Base-by-base conservation (phyloP, 129 eudicot genomes). In the Helianthus tuberosus region DNA sequence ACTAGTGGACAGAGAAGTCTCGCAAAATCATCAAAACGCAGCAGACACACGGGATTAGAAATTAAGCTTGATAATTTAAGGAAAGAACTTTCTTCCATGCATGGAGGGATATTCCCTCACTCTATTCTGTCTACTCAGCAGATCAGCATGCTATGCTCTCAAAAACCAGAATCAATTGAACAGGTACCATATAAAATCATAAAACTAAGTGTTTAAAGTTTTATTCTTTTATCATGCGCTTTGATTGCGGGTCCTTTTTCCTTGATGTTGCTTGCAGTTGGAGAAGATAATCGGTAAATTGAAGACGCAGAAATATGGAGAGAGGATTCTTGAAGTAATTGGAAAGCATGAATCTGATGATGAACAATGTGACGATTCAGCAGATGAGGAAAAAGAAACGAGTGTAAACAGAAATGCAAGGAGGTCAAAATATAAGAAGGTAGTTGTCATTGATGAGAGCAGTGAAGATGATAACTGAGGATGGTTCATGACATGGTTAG, bases 101-200 rank as follows among this genome's bases (percentile, higher is more conserved):
- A 94, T 69, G 97, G 97, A 41, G 96, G 97, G 66, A 86, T 94
- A 84, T 90, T 94, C 69, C 98, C 97, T 73, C 98, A 94, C 68
- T 90, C 98, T 23, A 83, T 94, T 47, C 74, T 94, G 76, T 90
- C 98, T 59, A 83, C 97, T 36, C 98, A 90, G 82, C 97, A 94
- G 71, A 88, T 94, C 66, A 74, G 71, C 80, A 44, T 69, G 68
- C 82, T 94, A 43, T 74, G 89, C 76, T 66, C 88, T 73, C 70
- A 88, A 64, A 88, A 75, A 78, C 98, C 98, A 14, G 78, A 77
- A 63, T 57, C 96, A 66, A 75, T 82, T n/a, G 86, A 84, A 76
- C 88, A 93, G 96, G 98, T 91, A 72, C n/a, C 44, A 20, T 60
- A 41, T 69, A 43, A 15, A 55, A 27, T 43, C 17, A 16, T 36